Evolutionary conservation across 2,329 filamentous ascomycete species (phyloP).

Genomic region (Venturiaceae sp.): DNA sequence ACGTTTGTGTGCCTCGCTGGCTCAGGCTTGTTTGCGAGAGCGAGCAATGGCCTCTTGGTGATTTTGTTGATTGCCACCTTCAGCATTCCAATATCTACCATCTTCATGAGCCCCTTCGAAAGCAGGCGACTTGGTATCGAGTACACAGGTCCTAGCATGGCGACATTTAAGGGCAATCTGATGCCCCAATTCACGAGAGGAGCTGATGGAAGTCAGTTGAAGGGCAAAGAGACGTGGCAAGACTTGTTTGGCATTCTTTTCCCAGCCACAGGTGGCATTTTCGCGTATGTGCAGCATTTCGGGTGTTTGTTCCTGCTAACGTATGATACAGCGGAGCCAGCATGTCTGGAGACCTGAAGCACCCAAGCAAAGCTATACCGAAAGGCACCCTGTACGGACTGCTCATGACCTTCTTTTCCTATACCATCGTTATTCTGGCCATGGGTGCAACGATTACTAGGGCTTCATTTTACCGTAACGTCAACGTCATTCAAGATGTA

Average conservation of each 20-base stretch:
- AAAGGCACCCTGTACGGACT: constrained; percentile 75
- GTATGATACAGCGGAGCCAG: constrained; percentile 53
- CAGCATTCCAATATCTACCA: constrained; percentile 72
- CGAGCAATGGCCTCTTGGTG: constrained; percentile 65
- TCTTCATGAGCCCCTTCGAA: constrained; percentile 58
- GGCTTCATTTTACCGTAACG: constrained; percentile 61
- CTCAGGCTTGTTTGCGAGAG: constrained; percentile 68
- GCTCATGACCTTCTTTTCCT: constrained; percentile 64
- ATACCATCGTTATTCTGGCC: constrained; percentile 66
- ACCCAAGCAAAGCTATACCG: constrained; percentile 76
- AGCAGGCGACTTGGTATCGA: constrained; percentile 53
- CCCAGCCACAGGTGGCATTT: constrained; percentile 55
- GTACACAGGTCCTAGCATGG: constrained; percentile 66
- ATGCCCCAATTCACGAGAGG: constrained; percentile 56
- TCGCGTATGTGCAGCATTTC: constrained; percentile 34
- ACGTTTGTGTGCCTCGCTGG: constrained; percentile 70
- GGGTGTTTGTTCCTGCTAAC: not conserved
- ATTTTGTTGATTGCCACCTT: constrained; percentile 64
- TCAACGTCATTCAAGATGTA: constrained; percentile 69
- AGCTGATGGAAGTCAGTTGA: constrained; percentile 50
- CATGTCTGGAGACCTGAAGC: constrained; percentile 79
- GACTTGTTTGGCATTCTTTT: constrained; percentile 81
- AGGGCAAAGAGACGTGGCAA: constrained; percentile 61
- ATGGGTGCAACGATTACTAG: constrained; percentile 70
- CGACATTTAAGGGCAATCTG: constrained; percentile 65